Percentiles rank a stretch among this genome's conserved stretches.
Conservation (phyloP, 345 rosid species). For the Syzygium jambos region DNA sequence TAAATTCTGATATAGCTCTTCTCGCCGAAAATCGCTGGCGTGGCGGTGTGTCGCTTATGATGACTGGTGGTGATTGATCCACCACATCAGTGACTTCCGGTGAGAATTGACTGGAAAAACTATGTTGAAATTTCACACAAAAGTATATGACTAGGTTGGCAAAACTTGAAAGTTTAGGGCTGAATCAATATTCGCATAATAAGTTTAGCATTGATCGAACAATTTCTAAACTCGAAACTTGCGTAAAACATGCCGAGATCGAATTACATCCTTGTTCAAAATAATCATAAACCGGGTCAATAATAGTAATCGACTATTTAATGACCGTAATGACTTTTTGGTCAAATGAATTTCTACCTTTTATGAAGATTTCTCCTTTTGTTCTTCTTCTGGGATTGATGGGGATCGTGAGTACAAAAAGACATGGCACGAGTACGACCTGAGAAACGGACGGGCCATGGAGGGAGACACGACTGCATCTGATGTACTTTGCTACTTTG, state of each 20-base stretch:
- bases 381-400: background rate
- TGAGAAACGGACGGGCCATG: background rate
- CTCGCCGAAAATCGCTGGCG: fast-evolving
- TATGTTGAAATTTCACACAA: background rate
- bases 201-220: background rate
- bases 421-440: background rate
- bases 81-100: background rate
- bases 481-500: background rate
- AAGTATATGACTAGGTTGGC: fast-evolving
- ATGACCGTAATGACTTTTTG: background rate
- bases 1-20: background rate
- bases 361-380: background rate
- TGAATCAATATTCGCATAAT: fast-evolving
- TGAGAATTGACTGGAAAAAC: fast-evolving
- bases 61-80: fast-evolving
- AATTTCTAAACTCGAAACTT: background rate
- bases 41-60: background rate
- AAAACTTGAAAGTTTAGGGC: fast-evolving
- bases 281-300: background rate
- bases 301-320: background rate
- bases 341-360: background rate
- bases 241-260: background rate
- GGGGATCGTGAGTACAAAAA: background rate
- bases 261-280: background rate
- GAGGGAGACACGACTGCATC: background rate